Conservation (phyloP, 345 rosid genomes). For the Murraya koenigii region DNA sequence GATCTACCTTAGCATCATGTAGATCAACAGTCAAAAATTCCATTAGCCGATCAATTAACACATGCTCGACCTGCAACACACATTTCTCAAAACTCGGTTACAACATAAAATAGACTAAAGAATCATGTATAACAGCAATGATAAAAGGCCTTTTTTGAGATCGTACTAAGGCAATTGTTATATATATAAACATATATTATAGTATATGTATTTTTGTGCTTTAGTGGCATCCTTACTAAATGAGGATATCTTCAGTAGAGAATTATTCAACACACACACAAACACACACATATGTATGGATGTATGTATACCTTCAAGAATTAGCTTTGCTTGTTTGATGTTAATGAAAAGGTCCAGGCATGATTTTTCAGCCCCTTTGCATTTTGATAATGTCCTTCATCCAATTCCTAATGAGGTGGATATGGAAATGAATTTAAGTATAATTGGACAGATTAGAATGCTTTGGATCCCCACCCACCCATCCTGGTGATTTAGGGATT, state of each 20-base stretch:
- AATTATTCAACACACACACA: not conserved
- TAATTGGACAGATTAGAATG: not conserved
- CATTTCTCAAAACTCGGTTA: slow-evolving; percentile 8
- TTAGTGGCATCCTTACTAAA: too few species aligned
- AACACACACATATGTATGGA: rapidly evolving
- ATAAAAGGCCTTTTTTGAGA: not conserved
- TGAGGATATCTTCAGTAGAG: too few species aligned
- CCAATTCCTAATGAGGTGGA: not conserved
- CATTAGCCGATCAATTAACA: slow-evolving; percentile 62
- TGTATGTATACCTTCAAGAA: not conserved
- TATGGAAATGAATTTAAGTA: not conserved
- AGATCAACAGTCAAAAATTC: slow-evolving; percentile 62
- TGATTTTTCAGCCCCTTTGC: not conserved
- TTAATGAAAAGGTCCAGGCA: not conserved
- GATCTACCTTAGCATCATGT: slow-evolving; percentile 66
- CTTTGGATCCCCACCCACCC: too few species aligned
- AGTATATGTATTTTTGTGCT: not conserved
- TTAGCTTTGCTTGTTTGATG: not conserved
- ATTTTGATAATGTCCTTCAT: not conserved
- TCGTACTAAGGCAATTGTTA: not conserved
- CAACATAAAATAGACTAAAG: not conserved
- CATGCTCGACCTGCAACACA: slow-evolving; percentile 68
- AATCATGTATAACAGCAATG: not conserved
- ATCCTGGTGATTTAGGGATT: not conserved
- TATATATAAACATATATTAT: too few species aligned